A percentile compares a stretch with the other conserved stretches of the same genome.
These are phyloP conservation scores for Furculomyces boomerangus DNA, from an alignment of 371 early-diverging fungal species.

Conservation along the genomic window DNA sequence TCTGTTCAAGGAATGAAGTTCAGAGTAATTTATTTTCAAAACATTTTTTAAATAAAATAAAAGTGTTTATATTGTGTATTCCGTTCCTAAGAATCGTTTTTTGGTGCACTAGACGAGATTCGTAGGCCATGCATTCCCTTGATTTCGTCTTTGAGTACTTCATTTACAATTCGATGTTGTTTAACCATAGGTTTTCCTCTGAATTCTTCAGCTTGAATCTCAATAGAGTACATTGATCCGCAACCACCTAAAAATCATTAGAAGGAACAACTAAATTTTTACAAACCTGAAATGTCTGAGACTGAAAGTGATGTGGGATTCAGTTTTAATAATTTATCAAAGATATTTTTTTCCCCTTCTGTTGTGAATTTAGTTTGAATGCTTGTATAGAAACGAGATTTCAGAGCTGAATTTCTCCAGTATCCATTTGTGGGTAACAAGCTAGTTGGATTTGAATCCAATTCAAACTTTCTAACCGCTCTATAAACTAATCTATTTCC, in stretches of 20 bases:
- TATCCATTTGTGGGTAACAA: too few relatives aligned
- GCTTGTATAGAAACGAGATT: neutral
- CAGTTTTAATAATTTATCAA: conserved; percentile 46
- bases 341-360: conserved; percentile 52
- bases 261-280: neutral
- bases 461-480: too few relatives aligned
- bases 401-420: too few relatives aligned
- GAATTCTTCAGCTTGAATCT: conserved; percentile 59
- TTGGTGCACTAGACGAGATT: conserved; percentile 5
- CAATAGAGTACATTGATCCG: conserved; percentile 84
- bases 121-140: conserved; percentile 84
- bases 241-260: conserved; percentile 41
- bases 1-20: neutral
- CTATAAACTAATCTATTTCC: too few relatives aligned
- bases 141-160: conserved; percentile 68
- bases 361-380: conserved; percentile 14
- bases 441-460: too few relatives aligned
- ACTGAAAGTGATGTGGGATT: conserved; percentile 53
- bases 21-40: neutral
- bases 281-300: conserved; percentile 59
- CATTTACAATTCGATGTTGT: conserved; percentile 80
- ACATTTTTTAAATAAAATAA: neutral
- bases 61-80: neutral
- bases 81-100: neutral
- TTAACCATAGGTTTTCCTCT: conserved; percentile 54